A percentile compares a stretch with the other conserved stretches of the same genome.
Conservation (phyloP, 805 yeast species). For the Metschnikowia proteae region DNA sequence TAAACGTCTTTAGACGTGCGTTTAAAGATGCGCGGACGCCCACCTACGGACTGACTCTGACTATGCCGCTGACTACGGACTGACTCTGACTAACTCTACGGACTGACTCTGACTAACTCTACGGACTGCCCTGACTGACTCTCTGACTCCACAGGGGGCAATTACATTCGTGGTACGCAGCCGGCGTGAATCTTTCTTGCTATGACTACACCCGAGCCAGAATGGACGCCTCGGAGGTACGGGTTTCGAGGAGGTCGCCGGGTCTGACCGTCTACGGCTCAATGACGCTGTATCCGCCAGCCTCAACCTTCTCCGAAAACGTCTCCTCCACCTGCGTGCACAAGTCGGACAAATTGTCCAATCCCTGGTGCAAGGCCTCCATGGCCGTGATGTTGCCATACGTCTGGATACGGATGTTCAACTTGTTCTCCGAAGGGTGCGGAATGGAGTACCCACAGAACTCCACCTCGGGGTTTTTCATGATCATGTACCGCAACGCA, state of each 20-base stretch:
- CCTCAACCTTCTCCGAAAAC: slow-evolving; percentile 65
- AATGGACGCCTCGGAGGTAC: no score
- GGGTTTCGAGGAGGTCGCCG: no score
- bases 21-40: background rate
- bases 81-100: no score
- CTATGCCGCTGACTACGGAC: no score
- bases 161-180: no score
- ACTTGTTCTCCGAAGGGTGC: slow-evolving; percentile 89
- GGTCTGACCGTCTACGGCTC: slow-evolving; percentile 37
- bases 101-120: no score
- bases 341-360: slow-evolving; percentile 75
- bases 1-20: slow-evolving; percentile 1
- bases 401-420: slow-evolving; percentile 91
- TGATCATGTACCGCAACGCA: slow-evolving; percentile 86
- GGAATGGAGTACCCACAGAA: slow-evolving; percentile 98
- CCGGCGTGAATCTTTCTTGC: no score
- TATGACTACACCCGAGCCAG: no score
- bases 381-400: slow-evolving; percentile 82
- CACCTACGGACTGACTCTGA: no score
- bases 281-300: slow-evolving; percentile 47
- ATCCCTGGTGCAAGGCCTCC: slow-evolving; percentile 89
- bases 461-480: slow-evolving; percentile 97
- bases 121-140: no score
- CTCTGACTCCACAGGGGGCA: no score
- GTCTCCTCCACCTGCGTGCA: slow-evolving; percentile 81